A percentile compares a stretch with the other conserved stretches of the same genome.
Evolutionary conservation across 148 eudicot genomes (phyloP).

Genomic region (Amaranthus palmeri): DNA sequence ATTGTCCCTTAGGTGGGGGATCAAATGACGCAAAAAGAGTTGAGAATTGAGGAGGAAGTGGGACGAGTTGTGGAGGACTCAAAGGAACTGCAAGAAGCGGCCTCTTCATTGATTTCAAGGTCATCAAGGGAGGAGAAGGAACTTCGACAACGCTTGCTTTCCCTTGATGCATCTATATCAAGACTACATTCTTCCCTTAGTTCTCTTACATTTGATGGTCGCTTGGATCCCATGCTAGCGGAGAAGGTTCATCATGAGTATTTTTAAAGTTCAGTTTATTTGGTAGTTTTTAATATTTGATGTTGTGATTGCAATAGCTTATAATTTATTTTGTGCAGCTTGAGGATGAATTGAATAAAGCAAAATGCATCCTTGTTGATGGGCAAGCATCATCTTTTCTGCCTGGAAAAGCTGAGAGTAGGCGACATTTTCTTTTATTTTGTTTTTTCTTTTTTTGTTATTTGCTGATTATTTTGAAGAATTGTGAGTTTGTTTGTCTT

Average conservation of each 20-base stretch:
- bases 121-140: conserved; percentile 60
- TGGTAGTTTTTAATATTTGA: conserved; percentile 1
- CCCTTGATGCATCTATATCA: conserved; percentile 50
- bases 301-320: neutral
- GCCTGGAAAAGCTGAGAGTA: conserved; percentile 75
- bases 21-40: conserved; percentile 22
- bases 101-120: conserved; percentile 54
- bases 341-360: conserved; percentile 76
- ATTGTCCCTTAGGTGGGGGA: conserved; percentile 22
- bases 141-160: conserved; percentile 55
- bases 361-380: conserved; percentile 64
- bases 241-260: conserved; percentile 43
- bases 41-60: conserved; percentile 43
- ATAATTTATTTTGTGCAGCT: conserved; percentile 34
- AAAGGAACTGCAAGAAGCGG: conserved; percentile 80
- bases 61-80: conserved; percentile 51
- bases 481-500: neutral
- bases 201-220: conserved; percentile 26
- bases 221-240: conserved; percentile 48
- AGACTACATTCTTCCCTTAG: conserved; percentile 42
- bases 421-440: neutral
- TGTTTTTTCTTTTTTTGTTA: neutral
- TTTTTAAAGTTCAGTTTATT: conserved; percentile 1
- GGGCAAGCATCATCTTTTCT: conserved; percentile 91
- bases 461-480: neutral